Base-by-base conservation (phyloP, 768 basidiomycete species). In the Mycena galericulata region DNA sequence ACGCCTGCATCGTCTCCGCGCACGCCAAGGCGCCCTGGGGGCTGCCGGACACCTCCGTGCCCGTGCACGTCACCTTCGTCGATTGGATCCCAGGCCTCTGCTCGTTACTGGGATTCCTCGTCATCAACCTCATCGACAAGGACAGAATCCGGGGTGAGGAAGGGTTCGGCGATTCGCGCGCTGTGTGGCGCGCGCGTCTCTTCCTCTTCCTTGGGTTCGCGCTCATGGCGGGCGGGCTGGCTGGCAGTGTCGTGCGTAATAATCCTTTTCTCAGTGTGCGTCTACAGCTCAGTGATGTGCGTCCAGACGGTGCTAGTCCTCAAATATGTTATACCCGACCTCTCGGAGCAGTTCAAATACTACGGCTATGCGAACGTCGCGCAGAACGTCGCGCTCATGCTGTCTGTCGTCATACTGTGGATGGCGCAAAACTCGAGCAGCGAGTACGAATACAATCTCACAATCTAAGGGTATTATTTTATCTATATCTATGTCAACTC, bases 31-130 rank as follows among this genome's bases (percentile, higher is more conserved):
- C 93, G 1, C 92, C 95, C 4, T 88, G 88, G 69, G 91, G 88
- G 41, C 86, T 90, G 7, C 92, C 92, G 3, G 86, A 91, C 72
- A 84, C 89, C 55, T 87, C 90, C 0, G 78, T 83, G 0, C 86
- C 86, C 11, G 86, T 87, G 1, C 95, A 96, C 75, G 94, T 99
- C 78, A 83, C 87, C 15, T 98, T 98, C 76, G 90, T 95, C 64
- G 98, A 99, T 83, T 99, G 98, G 98, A 84, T 98, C n/a, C 96
- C 97, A 0, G 97, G 97, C 24, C 89, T 99, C 73, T 96, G 92
- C 79, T 95, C 95, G 9, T 87, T 98, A 24, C 81, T 99, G 10
- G 98, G 98, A 17, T 95, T 97, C 86, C 80, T 98, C 68, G 86
- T 98, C 79, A 90, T 97, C 80, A 96, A 96, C 79, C 78, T 98